These are phyloP conservation scores for Suillus occidentalis DNA, from an alignment of 768 basidiomycete species.

Conservation along the genomic window DNA sequence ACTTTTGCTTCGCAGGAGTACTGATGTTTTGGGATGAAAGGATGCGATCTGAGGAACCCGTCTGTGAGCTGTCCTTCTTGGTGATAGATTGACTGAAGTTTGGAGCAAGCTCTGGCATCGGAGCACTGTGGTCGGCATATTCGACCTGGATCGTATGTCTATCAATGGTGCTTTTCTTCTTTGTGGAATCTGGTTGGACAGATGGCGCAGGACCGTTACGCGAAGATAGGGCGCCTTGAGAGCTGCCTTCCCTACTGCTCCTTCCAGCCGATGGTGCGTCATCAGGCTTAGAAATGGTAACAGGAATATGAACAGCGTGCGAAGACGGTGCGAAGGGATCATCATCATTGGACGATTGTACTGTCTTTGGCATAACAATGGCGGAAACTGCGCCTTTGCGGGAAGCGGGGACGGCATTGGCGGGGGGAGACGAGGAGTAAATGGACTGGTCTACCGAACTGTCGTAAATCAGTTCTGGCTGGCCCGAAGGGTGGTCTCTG, in stretches of 20 bases:
- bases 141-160: constrained; percentile 97
- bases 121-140: constrained; percentile 60
- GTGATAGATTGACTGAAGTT: constrained; percentile 23
- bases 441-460: constrained; percentile 62
- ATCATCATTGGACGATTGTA: constrained; percentile 47
- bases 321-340: constrained; percentile 67
- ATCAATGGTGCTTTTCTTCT: constrained; percentile 44
- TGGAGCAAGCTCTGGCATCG: constrained; percentile 27
- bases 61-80: constrained; percentile 15
- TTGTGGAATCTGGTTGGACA: constrained; percentile 41
- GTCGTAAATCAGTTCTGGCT: constrained; percentile 76
- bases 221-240: constrained; percentile 16
- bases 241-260: constrained; percentile 19
- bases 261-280: constrained; percentile 20
- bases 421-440: constrained; percentile 37
- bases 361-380: constrained; percentile 45
- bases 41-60: constrained; percentile 8
- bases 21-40: constrained; percentile 16
- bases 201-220: constrained; percentile 25
- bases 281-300: constrained; percentile 30
- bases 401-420: constrained; percentile 35
- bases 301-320: constrained; percentile 26
- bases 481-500: constrained; percentile 47
- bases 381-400: constrained; percentile 41
- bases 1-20: constrained; percentile 21